These are phyloP conservation scores for Starmera dryadoides DNA, from an alignment of 805 yeast species.

Conservation along the genomic window DNA sequence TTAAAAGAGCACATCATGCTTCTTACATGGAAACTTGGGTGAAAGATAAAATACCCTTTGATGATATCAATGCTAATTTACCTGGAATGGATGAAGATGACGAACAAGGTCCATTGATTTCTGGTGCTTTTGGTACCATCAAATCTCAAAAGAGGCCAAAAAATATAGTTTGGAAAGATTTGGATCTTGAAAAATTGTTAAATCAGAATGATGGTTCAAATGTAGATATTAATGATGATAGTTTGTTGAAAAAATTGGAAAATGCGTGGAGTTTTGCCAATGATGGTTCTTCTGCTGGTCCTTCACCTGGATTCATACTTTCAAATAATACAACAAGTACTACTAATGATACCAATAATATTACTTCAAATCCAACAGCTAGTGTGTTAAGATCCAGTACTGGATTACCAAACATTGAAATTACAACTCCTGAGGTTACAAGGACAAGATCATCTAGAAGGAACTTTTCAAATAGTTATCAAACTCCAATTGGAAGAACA, in stretches of 20 bases:
- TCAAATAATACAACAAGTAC: not conserved
- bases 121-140: slow-evolving; percentile 18
- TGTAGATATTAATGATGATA: slow-evolving; percentile 3
- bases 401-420: slow-evolving; percentile 4
- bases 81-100: slow-evolving; percentile 10
- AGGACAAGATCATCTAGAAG: slow-evolving; percentile 14
- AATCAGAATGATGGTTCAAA: slow-evolving; percentile 9
- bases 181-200: slow-evolving; percentile 17
- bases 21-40: slow-evolving; percentile 26
- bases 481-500: slow-evolving; percentile 18
- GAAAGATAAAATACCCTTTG: slow-evolving; percentile 20
- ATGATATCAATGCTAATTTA: slow-evolving; percentile 16
- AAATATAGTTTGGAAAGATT: slow-evolving; percentile 21
- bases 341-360: not conserved
- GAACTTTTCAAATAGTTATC: slow-evolving; percentile 9
- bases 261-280: slow-evolving; percentile 1
- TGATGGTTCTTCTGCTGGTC: slow-evolving; percentile 3
- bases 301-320: not conserved
- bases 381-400: not conserved
- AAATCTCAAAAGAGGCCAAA: slow-evolving; percentile 10
- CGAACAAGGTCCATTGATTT: slow-evolving; percentile 4
- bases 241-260: not conserved
- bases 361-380: not conserved
- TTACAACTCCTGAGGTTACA: slow-evolving; percentile 17
- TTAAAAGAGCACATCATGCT: slow-evolving; percentile 21